phyloP scores from a whole-genome alignment of 495 filamentous ascomycete genomes.

The Letharia lupina region DNA sequence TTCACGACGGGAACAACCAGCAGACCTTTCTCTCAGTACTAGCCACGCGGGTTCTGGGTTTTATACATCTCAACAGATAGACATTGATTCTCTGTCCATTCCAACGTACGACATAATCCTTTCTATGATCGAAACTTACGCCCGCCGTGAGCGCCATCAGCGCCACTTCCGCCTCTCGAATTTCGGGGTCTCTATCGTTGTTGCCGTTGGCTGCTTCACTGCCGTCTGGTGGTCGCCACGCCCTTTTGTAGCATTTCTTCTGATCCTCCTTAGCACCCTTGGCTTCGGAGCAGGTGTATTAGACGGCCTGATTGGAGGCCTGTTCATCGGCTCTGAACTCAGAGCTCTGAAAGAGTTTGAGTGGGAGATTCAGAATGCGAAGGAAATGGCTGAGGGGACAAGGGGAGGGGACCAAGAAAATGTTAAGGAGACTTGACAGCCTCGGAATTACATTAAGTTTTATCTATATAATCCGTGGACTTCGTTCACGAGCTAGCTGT shows the following conservation, averaged over 20 bases:
- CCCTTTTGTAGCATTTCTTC: conserved; percentile 69
- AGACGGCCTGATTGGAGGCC: conserved; percentile 74
- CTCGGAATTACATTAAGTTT: neutral
- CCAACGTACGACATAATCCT: conserved; percentile 67
- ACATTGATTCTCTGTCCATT: conserved; percentile 32
- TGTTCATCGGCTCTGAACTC: conserved; percentile 80
- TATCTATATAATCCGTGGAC: neutral
- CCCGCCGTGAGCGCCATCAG: conserved; percentile 57
- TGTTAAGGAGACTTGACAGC: neutral
- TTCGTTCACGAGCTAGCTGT: neutral
- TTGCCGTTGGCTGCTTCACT: conserved; percentile 62
- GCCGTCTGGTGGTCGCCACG: conserved; percentile 78
- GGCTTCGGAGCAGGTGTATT: conserved; percentile 66
- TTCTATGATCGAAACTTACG: conserved; percentile 56
- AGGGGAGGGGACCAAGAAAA: neutral
- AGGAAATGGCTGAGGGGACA: conserved; percentile 22
- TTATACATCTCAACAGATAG: neutral
- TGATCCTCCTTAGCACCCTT: conserved; percentile 69
- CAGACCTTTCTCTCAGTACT: neutral
- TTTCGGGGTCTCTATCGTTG: conserved; percentile 55
- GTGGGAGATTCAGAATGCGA: conserved; percentile 79
- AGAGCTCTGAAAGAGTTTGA: conserved; percentile 86
- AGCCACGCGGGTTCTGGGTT: neutral
- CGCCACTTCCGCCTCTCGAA: conserved; percentile 60
- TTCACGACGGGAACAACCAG: conserved; percentile 6